Base-by-base conservation (phyloP, 2,329 filamentous ascomycete genomes). In the Arthroderma sp. region DNA sequence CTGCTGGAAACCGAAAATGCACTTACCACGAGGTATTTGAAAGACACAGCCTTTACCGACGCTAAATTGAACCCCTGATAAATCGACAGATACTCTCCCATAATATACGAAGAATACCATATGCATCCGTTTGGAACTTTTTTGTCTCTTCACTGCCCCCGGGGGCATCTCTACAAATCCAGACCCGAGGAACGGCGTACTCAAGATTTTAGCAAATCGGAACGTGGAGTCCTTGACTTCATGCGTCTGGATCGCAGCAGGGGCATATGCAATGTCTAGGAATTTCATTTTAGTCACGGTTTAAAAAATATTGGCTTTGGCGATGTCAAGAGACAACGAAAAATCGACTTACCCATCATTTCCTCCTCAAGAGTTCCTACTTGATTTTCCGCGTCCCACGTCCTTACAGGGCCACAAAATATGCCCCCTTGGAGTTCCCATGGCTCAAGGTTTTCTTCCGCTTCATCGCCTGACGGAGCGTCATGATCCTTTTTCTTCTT, bases 91-190 rank as follows among this genome's bases (percentile, higher is more conserved):
- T 15, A 95, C 86, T 51, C 83, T 80, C 22, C 91, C 91, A 38
- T 77, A 75, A 54, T 86, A 81, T 29, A 98, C 83, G 55, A 94
- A 95, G 63, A 96, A 96, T 1, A 84, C 81, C 82, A 98, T 91
- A 59, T 95, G 87, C 85, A 95, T 96, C 67, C 84, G 88, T 50
- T 89, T 76, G 32, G 84, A 83, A 64, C 95, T 96, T 72, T 96
- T 96, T 40, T 81, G 77, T 53, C 81, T 78, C 70, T 98, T 98
- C 58, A 83, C 78, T 30, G 84, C 79, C 2, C 83, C 81, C 0
- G 85, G 81, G 4, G 86, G 85, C 42, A 98, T 69, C 56, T 96
- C 89, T 33, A 98, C 84, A 43, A 96, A 75, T 10, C 91, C 91
- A 6, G 83, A 82, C 31, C 87, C 88, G 62, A 96, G 85, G 63